Base-by-base conservation (phyloP, 768 basidiomycete genomes). In the Calocera cornea region DNA sequence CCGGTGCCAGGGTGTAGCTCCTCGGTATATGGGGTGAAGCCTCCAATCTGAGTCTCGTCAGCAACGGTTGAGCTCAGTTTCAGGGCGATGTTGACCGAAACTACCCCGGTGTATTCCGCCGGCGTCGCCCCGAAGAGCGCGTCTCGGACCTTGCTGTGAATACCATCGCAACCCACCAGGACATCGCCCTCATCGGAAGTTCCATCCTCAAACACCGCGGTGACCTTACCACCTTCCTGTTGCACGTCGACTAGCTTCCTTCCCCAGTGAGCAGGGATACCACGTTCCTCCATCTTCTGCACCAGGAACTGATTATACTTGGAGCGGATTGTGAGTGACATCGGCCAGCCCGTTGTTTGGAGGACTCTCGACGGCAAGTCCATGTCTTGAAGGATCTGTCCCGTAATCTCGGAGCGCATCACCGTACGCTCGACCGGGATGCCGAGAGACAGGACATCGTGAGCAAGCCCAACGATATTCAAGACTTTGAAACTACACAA, bases 161-260 rank as follows among this genome's bases (percentile, higher is more conserved):
- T 71, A 8, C 80, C 80, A 67, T 82, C 80, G 71, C 79, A 80
- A 27, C 80, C 80, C 8, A 81, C 75, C 2, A 80, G 75, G 65
- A 82, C 76, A 68, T 75, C 76, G 7, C 76, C 80, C 0, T 69
- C 74, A 47, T 77, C 79, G 47, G 66, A 72, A 22, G 68, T 68
- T 5, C 79, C 81, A 64, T 78, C 78, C 40, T 70, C 73, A 68
- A 81, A 79, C 2, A 44, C 69, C 8, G 78, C 80, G 7, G 68
- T 68, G 1, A 78, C 80, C 19, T 67, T 68, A 10, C 71, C 73
- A 0, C 71, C 72, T 19, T 64, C 40, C 68, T 79, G 75, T 54
- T 78, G 74, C 1, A 81, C 64, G 14, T 60, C 71, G 27, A 73
- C 72, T 22, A 81, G 72, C 67, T 73, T 71, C 50, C 76, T 75